Percentiles rank a stretch among this genome's conserved stretches.
phyloP scores from a whole-genome alignment of 768 basidiomycete species.

The Leccinum subtestaceum region DNA sequence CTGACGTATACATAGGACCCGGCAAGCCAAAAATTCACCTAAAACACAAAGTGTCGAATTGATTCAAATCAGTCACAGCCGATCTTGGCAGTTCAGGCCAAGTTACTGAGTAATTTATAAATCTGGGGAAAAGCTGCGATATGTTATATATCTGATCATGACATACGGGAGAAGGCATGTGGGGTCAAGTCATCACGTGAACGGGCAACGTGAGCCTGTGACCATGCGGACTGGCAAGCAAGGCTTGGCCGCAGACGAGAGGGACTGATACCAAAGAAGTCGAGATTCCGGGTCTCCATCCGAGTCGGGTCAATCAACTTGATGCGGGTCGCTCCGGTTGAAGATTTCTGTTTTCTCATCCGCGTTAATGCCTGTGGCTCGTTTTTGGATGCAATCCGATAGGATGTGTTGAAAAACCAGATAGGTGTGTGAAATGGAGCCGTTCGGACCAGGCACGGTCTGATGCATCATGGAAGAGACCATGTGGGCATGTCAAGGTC shows the following conservation, averaged over 20 bases:
- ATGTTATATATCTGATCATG: background rate
- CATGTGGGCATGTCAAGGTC: slow-evolving; percentile 21
- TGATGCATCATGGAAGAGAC: slow-evolving; percentile 1
- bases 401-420: background rate
- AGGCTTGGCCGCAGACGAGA: background rate
- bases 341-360: background rate
- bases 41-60: background rate
- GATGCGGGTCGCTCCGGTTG: background rate
- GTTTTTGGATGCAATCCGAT: background rate
- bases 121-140: background rate
- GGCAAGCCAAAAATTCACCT: background rate
- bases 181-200: background rate
- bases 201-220: background rate
- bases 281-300: background rate
- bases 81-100: background rate
- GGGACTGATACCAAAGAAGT: background rate
- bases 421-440: background rate
- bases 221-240: background rate
- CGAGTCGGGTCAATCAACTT: background rate
- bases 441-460: slow-evolving; percentile 6
- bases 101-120: background rate
- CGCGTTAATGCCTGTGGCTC: background rate
- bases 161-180: background rate
- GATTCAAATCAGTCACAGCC: background rate
- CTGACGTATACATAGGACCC: background rate